A percentile compares a stretch with the other conserved stretches of the same genome.
phyloP scores from a whole-genome alignment of 768 basidiomycete genomes.

The Amanita brunnescens region DNA sequence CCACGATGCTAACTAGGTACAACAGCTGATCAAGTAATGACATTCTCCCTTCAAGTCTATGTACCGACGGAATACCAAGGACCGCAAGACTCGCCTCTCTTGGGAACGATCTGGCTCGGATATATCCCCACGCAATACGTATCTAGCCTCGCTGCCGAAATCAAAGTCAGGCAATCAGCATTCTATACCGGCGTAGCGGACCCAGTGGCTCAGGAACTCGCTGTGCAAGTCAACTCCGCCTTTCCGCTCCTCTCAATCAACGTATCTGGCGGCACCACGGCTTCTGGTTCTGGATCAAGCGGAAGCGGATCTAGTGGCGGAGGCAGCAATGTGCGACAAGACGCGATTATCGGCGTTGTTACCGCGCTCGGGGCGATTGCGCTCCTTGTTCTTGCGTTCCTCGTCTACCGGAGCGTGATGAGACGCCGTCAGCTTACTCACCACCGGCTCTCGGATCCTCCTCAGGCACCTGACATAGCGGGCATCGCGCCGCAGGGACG shows the following conservation, averaged over 20 bases:
- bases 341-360: constrained; percentile 90
- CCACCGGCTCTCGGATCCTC: constrained; percentile 56
- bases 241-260: constrained; percentile 47
- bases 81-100: constrained; percentile 33
- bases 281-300: constrained; percentile 10
- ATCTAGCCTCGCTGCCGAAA: constrained; percentile 50
- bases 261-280: constrained; percentile 23
- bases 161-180: constrained; percentile 48
- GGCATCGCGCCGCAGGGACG: constrained; percentile 49
- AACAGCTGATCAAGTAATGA: constrained; percentile 27
- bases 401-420: constrained; percentile 62
- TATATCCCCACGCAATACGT: constrained; percentile 56
- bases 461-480: constrained; percentile 17
- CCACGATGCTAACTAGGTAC: constrained; percentile 6
- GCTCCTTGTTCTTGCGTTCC: constrained; percentile 60
- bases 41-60: constrained; percentile 59
- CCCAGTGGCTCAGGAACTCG: constrained; percentile 45
- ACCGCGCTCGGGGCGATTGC: constrained; percentile 74
- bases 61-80: constrained; percentile 49
- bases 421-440: constrained; percentile 63
- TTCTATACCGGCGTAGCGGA: constrained; percentile 52
- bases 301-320: constrained; percentile 20
- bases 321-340: constrained; percentile 41
- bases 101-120: constrained; percentile 65
- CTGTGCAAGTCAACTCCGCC: constrained; percentile 59